Evolutionary conservation across 331 rosid species (phyloP), one percentile per base, ranked within the genome.

Genomic region (Quercus tomentella): DNA sequence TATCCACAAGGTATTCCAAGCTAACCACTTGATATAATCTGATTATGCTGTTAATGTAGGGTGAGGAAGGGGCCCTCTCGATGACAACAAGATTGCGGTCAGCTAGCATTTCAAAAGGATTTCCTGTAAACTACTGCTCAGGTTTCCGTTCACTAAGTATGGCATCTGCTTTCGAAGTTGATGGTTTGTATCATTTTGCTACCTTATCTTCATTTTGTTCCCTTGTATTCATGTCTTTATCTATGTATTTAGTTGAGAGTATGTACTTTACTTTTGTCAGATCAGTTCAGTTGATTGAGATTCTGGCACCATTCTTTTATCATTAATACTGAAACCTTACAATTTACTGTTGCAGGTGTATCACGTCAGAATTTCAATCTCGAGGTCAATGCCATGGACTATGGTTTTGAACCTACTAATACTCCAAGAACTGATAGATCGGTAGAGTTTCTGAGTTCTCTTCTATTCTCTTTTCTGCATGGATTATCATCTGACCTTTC

Each of bases 391-490:
- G 99, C 99, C 41, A 70, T 77, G 81, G 94, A 95, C 77, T 93
- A 90, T 41, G 98, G 98, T 77, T 93, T 95, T 83, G 82, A 91
- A 82, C 93, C 98, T 81, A 92, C 96, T 11, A 91, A 91, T 80
- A 95, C 97, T 21, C 99, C 99, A 77, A 93, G 99, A 87, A 95
- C 97, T 37, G 98, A 95, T 86, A 91, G 99, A 95, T 95, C 96
- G 68, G 99, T 95, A 83, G 54, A 61, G 83, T 76, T 79, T 75
- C 75, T 62, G 2, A 83, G 52, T 74, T 52, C 54, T 45, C 75
- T 49, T 72, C 20, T 56, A 51, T 31, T 63, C 56, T 45, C 22
- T 54, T 25, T 70, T 54, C 43, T 37, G 31, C 33, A 23, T 28
- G 56, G 58, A 45, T 77, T 73, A 78, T 72, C 67, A 55, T 71